Percentiles rank a stretch among this genome's conserved stretches.
These are phyloP conservation scores for Claviceps maximensis DNA, from an alignment of 2,329 filamentous ascomycete genomes.

Conservation along the genomic window DNA sequence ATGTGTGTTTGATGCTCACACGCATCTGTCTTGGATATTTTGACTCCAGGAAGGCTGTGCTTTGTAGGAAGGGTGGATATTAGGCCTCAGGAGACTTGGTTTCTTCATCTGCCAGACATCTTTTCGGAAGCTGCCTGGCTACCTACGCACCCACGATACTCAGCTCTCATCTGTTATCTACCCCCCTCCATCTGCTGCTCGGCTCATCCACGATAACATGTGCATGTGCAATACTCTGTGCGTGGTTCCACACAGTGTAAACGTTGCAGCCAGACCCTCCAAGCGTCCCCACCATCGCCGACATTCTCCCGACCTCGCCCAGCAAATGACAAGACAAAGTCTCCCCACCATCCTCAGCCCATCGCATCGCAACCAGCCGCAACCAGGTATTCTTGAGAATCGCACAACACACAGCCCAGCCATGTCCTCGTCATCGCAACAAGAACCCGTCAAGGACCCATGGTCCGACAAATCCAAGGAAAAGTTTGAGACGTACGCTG, in stretches of 20 bases:
- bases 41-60: not conserved
- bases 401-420: not conserved
- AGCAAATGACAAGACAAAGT: not conserved
- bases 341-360: not conserved
- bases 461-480: conserved; percentile 47
- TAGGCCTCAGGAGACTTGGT: not conserved
- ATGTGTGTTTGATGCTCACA: not conserved
- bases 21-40: not conserved
- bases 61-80: not conserved
- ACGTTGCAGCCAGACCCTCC: not conserved
- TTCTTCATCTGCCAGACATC: not conserved
- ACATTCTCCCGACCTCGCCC: conserved; percentile 8
- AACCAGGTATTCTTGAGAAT: not conserved
- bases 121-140: not conserved
- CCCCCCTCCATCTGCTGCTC: too few relatives aligned
- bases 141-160: too few relatives aligned
- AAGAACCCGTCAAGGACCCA: conserved; percentile 20
- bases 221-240: too few relatives aligned
- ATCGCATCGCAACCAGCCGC: not conserved
- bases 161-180: not conserved
- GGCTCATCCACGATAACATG: too few relatives aligned
- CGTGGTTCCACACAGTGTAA: not conserved
- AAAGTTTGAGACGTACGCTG: conserved; percentile 49
- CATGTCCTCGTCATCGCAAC: conserved; percentile 2
- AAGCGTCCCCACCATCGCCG: conserved; percentile 3